These are phyloP conservation scores for Fusarium miscanthi DNA, from an alignment of 2,329 filamentous ascomycete species.

Conservation along the genomic window DNA sequence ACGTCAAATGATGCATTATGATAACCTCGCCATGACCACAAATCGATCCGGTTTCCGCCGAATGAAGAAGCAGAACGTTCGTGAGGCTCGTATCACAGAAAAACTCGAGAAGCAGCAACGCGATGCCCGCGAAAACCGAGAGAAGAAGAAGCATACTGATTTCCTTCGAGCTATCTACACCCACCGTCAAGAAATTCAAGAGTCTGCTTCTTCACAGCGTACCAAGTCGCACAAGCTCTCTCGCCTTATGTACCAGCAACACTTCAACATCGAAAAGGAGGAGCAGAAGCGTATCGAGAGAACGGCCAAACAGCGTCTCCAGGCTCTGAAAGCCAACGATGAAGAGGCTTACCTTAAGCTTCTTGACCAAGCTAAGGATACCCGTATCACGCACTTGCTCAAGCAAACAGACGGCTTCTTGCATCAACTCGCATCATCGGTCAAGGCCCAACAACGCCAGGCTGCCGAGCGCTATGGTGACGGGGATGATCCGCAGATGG, in stretches of 20 bases:
- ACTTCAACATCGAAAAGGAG: slow-evolving; percentile 98
- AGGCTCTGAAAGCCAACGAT: slow-evolving; percentile 98
- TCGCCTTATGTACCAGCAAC: slow-evolving; percentile 87
- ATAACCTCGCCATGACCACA: slow-evolving; percentile 96
- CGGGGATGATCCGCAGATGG: slow-evolving; percentile 61
- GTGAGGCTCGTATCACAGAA: slow-evolving; percentile 96
- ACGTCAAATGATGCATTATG: slow-evolving; percentile 92
- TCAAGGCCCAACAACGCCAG: slow-evolving; percentile 91
- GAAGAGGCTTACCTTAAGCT: slow-evolving; percentile 99
- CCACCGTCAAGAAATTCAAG: slow-evolving; percentile 82
- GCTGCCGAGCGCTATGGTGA: slow-evolving; percentile 83
- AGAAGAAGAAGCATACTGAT: slow-evolving; percentile 97
- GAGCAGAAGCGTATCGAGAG: slow-evolving; percentile 98
- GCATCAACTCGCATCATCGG: slow-evolving; percentile 92
- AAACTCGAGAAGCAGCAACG: slow-evolving; percentile 99
- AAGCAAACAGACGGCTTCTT: slow-evolving; percentile 98
- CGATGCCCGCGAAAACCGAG: slow-evolving; percentile 92
- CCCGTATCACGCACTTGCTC: slow-evolving; percentile 96
- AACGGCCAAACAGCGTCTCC: slow-evolving; percentile 98
- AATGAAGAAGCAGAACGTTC: slow-evolving; percentile 96
- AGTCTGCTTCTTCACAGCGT: slow-evolving; percentile 73
- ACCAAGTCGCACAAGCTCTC: slow-evolving; percentile 86
- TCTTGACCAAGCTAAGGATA: slow-evolving; percentile 98
- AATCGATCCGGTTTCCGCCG: slow-evolving; percentile 91
- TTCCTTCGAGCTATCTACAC: slow-evolving; percentile 88